Percentiles rank a stretch among this genome's conserved stretches.
These are phyloP conservation scores for Solanum pinnatisectum DNA, from an alignment of 257 asterid species.

Conservation along the genomic window DNA sequence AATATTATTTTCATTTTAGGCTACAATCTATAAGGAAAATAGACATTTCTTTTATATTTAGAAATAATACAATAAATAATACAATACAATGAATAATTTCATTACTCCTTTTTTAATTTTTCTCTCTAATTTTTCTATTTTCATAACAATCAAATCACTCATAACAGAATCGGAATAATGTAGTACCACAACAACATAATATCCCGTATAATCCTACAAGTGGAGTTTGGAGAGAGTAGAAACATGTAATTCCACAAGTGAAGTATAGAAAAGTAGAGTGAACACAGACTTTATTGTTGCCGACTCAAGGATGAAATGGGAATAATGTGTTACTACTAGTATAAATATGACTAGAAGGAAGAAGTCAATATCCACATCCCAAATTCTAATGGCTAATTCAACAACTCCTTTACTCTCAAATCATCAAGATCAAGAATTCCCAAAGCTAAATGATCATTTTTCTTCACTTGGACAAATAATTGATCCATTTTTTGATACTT, in stretches of 20 bases:
- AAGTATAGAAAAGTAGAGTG: not conserved
- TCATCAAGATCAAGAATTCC: not conserved
- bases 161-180: not conserved
- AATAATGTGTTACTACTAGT: not conserved
- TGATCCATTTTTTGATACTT: conserved; percentile 1
- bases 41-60: not conserved
- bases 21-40: not conserved
- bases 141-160: not conserved
- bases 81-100: not conserved
- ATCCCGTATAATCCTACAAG: not conserved
- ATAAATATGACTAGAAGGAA: not conserved
- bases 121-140: no score
- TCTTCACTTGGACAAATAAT: conserved; percentile 9
- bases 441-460: not conserved
- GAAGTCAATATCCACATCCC: not conserved
- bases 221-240: not conserved
- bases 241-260: no score
- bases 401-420: conserved; percentile 12
- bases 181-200: no score
- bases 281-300: no score
- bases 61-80: not conserved
- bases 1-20: not conserved
- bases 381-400: conserved; percentile 10
- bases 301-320: no score
- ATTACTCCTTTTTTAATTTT: no score